Evolutionary conservation across 2,329 filamentous ascomycete species (phyloP).

Genomic region (Cladosporium oxysporum): DNA sequence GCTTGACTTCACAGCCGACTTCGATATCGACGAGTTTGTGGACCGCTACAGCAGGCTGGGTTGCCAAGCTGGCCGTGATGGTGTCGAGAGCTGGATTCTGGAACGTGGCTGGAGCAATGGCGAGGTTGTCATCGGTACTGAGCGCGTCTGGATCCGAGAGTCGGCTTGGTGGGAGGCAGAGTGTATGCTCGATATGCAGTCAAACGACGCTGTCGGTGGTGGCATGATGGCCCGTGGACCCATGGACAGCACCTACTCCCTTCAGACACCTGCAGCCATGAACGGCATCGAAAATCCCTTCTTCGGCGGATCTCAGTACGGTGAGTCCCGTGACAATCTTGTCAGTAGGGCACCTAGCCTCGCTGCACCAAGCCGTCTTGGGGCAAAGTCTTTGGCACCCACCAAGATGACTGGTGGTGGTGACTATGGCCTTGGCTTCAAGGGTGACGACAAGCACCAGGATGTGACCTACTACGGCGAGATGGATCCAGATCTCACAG

Average conservation of each 20-base stretch:
- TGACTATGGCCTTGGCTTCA: slow-evolving; percentile 85
- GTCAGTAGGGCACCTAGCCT: slow-evolving; percentile 54
- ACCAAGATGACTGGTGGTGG: slow-evolving; percentile 64
- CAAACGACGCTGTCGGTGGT: slow-evolving; percentile 46
- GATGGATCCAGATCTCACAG: slow-evolving; percentile 75
- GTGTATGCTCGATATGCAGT: slow-evolving; percentile 88
- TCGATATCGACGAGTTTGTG: slow-evolving; percentile 89
- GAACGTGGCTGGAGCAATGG: slow-evolving; percentile 98
- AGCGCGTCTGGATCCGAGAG: slow-evolving; percentile 95
- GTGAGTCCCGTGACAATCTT: slow-evolving; percentile 69
- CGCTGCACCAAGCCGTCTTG: slow-evolving; percentile 45
- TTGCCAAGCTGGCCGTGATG: slow-evolving; percentile 86
- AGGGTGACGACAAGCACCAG: slow-evolving; percentile 76
- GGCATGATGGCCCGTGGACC: slow-evolving; percentile 58
- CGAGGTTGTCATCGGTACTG: slow-evolving; percentile 85
- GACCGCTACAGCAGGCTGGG: slow-evolving; percentile 80
- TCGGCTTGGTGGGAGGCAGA: slow-evolving; percentile 97
- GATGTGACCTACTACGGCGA: slow-evolving; percentile 73
- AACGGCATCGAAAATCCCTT: slow-evolving; percentile 38
- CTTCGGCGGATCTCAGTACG: slow-evolving; percentile 27
- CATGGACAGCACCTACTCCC: slow-evolving; percentile 73
- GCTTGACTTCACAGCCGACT: slow-evolving; percentile 95
- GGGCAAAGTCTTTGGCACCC: slow-evolving; percentile 51
- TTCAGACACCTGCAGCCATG: slow-evolving; percentile 52
- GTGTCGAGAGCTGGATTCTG: slow-evolving; percentile 89